A percentile compares a stretch with the other conserved stretches of the same genome.
phyloP scores from a whole-genome alignment of 139 green algal species.

The Closterium sp. region DNA sequence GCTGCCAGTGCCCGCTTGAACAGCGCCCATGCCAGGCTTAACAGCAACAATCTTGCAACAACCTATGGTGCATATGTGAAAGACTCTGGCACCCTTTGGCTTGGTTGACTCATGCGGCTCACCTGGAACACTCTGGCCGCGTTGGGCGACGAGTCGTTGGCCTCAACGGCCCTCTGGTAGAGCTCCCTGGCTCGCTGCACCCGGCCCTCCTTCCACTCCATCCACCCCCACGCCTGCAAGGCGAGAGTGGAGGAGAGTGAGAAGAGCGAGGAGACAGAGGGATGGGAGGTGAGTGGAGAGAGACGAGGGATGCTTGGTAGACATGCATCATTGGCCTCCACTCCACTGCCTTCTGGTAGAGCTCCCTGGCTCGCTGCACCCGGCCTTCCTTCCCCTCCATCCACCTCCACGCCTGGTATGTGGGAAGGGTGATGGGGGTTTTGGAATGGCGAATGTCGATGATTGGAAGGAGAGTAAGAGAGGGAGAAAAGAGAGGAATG shows the following conservation, averaged over 20 bases:
- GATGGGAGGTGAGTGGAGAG: too few relatives aligned
- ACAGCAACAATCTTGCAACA: too few relatives aligned
- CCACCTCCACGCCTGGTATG: constrained; percentile 49
- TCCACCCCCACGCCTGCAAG: constrained; percentile 57
- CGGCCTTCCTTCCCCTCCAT: constrained; percentile 79
- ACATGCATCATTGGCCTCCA: too few relatives aligned
- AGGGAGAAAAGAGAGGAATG: too few relatives aligned
- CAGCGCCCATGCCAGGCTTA: background rate
- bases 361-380: constrained; percentile 68
- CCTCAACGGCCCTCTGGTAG: constrained; percentile 92
- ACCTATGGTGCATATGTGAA: too few relatives aligned
- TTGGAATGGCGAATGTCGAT: too few relatives aligned
- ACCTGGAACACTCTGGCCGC: constrained; percentile 69
- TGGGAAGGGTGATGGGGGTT: too few relatives aligned
- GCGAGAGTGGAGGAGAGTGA: background rate
- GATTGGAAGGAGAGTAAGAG: too few relatives aligned
- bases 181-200: constrained; percentile 76
- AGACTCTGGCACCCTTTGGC: too few relatives aligned
- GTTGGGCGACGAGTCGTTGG: constrained; percentile 32
- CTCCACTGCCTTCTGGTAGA: constrained; percentile 94
- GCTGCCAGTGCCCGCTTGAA: constrained; percentile 33
- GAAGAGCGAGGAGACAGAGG: background rate
- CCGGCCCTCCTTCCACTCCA: constrained; percentile 77
- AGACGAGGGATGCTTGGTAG: too few relatives aligned
- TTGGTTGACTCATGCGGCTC: background rate